Percentiles rank a stretch among this genome's conserved stretches.
phyloP scores from a whole-genome alignment of 1,284 basidiomycete genomes.

The Cutaneotrichosporon cavernicola region DNA sequence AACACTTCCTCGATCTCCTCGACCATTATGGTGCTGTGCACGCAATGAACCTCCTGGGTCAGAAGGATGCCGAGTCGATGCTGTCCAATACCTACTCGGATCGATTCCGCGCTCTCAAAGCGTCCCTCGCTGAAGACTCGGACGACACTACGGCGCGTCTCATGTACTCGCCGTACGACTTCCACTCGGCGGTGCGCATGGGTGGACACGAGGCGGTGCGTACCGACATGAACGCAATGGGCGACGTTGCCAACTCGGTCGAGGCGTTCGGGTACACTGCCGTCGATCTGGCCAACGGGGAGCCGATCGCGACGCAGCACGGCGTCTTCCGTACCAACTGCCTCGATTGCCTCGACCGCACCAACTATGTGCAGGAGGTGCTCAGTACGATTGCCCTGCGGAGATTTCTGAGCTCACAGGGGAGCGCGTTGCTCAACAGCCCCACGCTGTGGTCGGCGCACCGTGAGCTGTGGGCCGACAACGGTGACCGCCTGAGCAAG shows the following conservation, averaged over 20 bases:
- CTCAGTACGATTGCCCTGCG: constrained; percentile 74
- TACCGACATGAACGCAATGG: constrained; percentile 69
- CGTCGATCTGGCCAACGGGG: constrained; percentile 64
- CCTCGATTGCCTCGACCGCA: constrained; percentile 92
- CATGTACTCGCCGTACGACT: constrained; percentile 84
- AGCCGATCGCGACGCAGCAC: constrained; percentile 75
- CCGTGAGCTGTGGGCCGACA: constrained; percentile 94
- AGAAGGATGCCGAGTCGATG: constrained; percentile 85
- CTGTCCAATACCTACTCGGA: constrained; percentile 78
- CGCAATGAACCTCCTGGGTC: constrained; percentile 82
- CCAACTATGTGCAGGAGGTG: constrained; percentile 97
- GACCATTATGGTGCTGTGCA: constrained; percentile 78
- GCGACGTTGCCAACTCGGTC: constrained; percentile 64
- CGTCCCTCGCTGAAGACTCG: constrained; percentile 49
- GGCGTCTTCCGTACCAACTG: constrained; percentile 95
- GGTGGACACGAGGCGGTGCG: constrained; percentile 85
- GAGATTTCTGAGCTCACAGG: constrained; percentile 47
- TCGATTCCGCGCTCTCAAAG: constrained; percentile 60
- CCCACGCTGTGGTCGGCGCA: constrained; percentile 76
- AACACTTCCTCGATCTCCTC: constrained; percentile 81
- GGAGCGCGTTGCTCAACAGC: constrained; percentile 33
- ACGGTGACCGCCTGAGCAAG: constrained; percentile 78
- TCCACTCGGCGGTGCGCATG: constrained; percentile 78
- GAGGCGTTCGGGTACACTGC: constrained; percentile 84
- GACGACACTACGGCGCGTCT: constrained; percentile 39